Percentiles rank a stretch among this genome's conserved stretches.
phyloP scores from a whole-genome alignment of 176 grass and related monocot species.

The Rhipidocladum racemiflorum region DNA sequence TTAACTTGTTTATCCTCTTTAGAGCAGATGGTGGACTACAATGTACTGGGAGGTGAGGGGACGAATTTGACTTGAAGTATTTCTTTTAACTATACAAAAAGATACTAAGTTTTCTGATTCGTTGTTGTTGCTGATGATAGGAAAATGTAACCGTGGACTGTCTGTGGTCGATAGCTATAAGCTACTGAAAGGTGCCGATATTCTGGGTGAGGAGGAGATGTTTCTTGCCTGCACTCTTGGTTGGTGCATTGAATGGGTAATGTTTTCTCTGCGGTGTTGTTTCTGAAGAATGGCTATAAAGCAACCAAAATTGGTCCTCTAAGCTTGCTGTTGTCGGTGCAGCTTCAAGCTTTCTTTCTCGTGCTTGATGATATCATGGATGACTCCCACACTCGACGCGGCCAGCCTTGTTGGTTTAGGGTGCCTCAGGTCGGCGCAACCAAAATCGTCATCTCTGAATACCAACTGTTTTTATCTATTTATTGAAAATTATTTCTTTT shows the following conservation, averaged over 20 bases:
- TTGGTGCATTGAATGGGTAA: slow-evolving; percentile 98
- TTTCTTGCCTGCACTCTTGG: slow-evolving; percentile 77
- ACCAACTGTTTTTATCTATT: neutral
- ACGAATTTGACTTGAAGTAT: neutral
- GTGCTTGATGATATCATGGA: slow-evolving; percentile 99
- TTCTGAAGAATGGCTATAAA: neutral
- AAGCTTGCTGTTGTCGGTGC: slow-evolving; percentile 10
- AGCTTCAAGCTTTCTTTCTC: slow-evolving; percentile 99
- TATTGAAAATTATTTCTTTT: neutral
- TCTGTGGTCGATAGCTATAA: slow-evolving; percentile 90
- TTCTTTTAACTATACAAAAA: neutral
- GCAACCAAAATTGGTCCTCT: slow-evolving; percentile 24
- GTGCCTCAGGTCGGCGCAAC: slow-evolving; percentile 56
- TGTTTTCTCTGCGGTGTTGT: neutral
- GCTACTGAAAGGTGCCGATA: slow-evolving; percentile 57
- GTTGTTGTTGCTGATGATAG: slow-evolving; percentile 19
- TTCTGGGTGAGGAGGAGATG: slow-evolving; percentile 62
- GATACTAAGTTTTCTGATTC: neutral
- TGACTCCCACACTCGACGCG: slow-evolving; percentile 74
- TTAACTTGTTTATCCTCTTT: neutral
- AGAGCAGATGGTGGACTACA: slow-evolving; percentile 81
- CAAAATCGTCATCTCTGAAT: slow-evolving; percentile 3
- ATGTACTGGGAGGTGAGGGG: slow-evolving; percentile 57
- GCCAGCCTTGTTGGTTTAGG: slow-evolving; percentile 88
- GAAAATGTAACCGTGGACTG: slow-evolving; percentile 79